Evolutionary conservation across 805 yeast genomes (phyloP).

Genomic region (Candida coquimbonensis): DNA sequence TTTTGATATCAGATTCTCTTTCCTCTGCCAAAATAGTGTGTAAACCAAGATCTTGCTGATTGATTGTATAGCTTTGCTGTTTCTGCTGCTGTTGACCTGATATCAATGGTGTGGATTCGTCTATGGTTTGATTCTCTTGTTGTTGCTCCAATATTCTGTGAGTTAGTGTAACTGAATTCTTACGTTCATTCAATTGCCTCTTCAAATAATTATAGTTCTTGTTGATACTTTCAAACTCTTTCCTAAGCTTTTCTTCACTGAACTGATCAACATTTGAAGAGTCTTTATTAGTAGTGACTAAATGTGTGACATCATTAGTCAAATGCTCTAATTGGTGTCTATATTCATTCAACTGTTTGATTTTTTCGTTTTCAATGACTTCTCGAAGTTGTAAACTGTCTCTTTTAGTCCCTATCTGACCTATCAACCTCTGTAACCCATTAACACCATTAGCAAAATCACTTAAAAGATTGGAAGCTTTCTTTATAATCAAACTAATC

Average conservation of each 20-base stretch:
- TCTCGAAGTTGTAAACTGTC: constrained; percentile 31
- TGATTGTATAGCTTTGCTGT: constrained; percentile 28
- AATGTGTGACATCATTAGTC: constrained; percentile 18
- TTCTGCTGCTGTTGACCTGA: constrained; percentile 26
- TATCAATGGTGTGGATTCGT: constrained; percentile 19
- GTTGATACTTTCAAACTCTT: constrained; percentile 50
- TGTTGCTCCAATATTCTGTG: constrained; percentile 23
- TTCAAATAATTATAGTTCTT: constrained; percentile 36
- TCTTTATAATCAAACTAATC: constrained; percentile 16
- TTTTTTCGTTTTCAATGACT: constrained; percentile 21
- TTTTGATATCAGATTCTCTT: constrained; percentile 63
- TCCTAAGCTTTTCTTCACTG: constrained; percentile 36
- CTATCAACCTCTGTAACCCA: constrained; percentile 40
- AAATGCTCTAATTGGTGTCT: constrained; percentile 28
- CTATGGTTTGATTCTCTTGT: neutral
- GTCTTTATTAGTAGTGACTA: constrained; percentile 11
- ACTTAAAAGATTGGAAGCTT: constrained; percentile 24
- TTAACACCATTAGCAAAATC: constrained; percentile 44
- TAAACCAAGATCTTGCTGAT: constrained; percentile 51
- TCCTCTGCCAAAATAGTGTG: constrained; percentile 63
- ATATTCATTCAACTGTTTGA: constrained; percentile 20
- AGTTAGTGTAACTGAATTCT: constrained; percentile 30
- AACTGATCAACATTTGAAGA: constrained; percentile 18
- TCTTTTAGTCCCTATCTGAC: constrained; percentile 43
- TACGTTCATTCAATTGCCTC: constrained; percentile 43